phyloP scores from a whole-genome alignment of 2,329 filamentous ascomycete species.

The Sclerotiophoma versabilis region DNA sequence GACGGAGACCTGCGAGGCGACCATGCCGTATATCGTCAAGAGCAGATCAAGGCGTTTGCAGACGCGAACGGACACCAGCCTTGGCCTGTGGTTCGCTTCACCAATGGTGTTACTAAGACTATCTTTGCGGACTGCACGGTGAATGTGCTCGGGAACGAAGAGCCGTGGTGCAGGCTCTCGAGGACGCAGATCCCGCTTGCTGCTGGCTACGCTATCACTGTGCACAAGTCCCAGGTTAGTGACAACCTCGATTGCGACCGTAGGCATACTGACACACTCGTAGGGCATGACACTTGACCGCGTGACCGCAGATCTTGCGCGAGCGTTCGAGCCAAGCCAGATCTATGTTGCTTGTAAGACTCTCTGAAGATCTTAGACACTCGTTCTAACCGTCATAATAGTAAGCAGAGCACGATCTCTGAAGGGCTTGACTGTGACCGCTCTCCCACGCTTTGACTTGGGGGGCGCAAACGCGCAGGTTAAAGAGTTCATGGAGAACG shows the following conservation, averaged over 20 bases:
- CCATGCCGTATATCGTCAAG: slow-evolving; percentile 48
- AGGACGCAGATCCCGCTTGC: slow-evolving; percentile 69
- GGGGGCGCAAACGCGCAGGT: slow-evolving; percentile 44
- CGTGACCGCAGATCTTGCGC: slow-evolving; percentile 62
- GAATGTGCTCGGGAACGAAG: slow-evolving; percentile 55
- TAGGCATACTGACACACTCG: background rate
- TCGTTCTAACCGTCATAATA: slow-evolving; percentile 15
- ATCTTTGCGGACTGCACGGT: slow-evolving; percentile 62
- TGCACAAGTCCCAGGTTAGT: slow-evolving; percentile 61
- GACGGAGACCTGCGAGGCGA: slow-evolving; percentile 39
- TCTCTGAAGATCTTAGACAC: background rate
- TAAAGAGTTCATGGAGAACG: slow-evolving; percentile 39
- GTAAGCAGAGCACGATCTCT: slow-evolving; percentile 63
- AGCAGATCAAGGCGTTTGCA: slow-evolving; percentile 52
- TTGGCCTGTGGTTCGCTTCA: slow-evolving; percentile 64
- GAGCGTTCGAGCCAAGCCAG: slow-evolving; percentile 64
- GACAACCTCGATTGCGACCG: background rate
- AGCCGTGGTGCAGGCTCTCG: slow-evolving; percentile 58
- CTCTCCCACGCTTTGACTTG: slow-evolving; percentile 33
- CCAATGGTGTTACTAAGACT: slow-evolving; percentile 54
- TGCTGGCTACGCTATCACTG: slow-evolving; percentile 68
- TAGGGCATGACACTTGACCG: slow-evolving; percentile 68
- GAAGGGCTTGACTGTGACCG: slow-evolving; percentile 55
- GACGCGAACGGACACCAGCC: slow-evolving; percentile 37
- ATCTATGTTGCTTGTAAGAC: slow-evolving; percentile 64